Conservation (phyloP, 2,329 filamentous ascomycete genomes). For the Microdochium bolleyi region DNA sequence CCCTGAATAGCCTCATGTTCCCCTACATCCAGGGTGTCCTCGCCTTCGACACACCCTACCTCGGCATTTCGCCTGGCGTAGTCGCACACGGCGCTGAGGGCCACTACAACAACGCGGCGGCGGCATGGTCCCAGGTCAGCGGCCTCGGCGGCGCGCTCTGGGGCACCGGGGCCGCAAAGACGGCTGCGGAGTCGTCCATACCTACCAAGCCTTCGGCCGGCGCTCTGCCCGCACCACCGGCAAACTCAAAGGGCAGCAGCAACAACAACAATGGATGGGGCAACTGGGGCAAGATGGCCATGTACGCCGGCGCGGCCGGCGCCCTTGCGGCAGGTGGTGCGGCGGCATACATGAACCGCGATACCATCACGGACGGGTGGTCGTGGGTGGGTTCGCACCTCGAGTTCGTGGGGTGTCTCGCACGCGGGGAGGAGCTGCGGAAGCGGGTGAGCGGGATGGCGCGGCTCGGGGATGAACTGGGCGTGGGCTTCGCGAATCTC, state of each 20-base stretch:
- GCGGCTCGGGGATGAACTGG: constrained; percentile 54
- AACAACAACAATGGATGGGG: constrained; percentile 48
- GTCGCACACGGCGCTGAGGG: constrained; percentile 82
- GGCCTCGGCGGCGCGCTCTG: constrained; percentile 61
- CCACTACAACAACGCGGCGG: constrained; percentile 68
- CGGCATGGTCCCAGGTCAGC: constrained; percentile 60
- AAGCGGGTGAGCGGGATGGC: constrained; percentile 63
- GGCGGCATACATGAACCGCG: constrained; percentile 78
- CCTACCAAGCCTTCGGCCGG: constrained; percentile 23
- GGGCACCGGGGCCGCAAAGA: constrained; percentile 34
- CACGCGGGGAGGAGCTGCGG: constrained; percentile 73
- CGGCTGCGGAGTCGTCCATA: constrained; percentile 24
- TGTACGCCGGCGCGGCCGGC: constrained; percentile 78
- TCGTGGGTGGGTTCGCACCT: constrained; percentile 84
- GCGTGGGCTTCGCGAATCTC: constrained; percentile 74
- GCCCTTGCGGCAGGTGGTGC: constrained; percentile 76
- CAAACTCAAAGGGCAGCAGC: constrained; percentile 23
- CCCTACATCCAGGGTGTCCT: constrained; percentile 86
- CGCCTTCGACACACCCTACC: constrained; percentile 89
- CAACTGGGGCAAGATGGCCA: constrained; percentile 72
- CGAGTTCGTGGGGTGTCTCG: constrained; percentile 86
- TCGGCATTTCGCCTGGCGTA: constrained; percentile 72
- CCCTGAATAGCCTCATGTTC: constrained; percentile 70
- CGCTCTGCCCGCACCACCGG: constrained; percentile 33
- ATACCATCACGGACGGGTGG: constrained; percentile 69